phyloP scores from a whole-genome alignment of 345 rosid genomes.

The Syzygium oleosum region DNA sequence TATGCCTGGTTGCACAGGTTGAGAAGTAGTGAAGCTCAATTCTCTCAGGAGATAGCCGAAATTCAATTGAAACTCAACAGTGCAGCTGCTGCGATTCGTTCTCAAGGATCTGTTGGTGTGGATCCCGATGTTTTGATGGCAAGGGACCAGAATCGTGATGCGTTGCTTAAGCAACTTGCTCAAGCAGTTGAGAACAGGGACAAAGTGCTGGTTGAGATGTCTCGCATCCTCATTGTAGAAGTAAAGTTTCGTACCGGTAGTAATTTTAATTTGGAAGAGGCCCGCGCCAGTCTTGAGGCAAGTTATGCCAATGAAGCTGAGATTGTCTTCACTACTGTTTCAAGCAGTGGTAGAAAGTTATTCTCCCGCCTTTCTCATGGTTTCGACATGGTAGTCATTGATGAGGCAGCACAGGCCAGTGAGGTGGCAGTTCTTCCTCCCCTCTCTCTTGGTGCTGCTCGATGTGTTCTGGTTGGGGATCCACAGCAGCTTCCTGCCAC shows the following conservation, averaged over 20 bases:
- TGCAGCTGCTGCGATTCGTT: conserved; percentile 70
- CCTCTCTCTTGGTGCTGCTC: conserved; percentile 88
- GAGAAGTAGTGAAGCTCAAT: conserved; percentile 66
- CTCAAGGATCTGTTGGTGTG: conserved; percentile 96
- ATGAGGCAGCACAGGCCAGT: conserved; percentile 99
- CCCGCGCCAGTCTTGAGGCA: conserved; percentile 94
- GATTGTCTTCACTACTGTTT: conserved; percentile 97
- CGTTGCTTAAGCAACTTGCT: conserved; percentile 81
- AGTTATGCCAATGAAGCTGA: conserved; percentile 99
- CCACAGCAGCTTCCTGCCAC: conserved; percentile 99
- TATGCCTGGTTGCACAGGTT: conserved; percentile 78
- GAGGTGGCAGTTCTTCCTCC: conserved; percentile 97
- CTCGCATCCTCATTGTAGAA: conserved; percentile 87
- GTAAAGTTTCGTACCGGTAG: conserved; percentile 67
- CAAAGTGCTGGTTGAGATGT: conserved; percentile 94
- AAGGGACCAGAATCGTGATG: conserved; percentile 86
- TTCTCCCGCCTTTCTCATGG: conserved; percentile 98
- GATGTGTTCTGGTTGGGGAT: conserved; percentile 99
- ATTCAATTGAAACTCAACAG: conserved; percentile 68
- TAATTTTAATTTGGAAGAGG: conserved; percentile 91
- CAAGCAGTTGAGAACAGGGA: conserved; percentile 94
- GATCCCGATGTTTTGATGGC: conserved; percentile 92
- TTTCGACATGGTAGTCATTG: conserved; percentile 98
- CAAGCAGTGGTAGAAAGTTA: conserved; percentile 96
- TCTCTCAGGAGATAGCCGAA: conserved; percentile 71